A percentile compares a stretch with the other conserved stretches of the same genome.
Evolutionary conservation across 2,329 filamentous ascomycete species (phyloP).

Genomic region (Aspergillus uvarum): DNA sequence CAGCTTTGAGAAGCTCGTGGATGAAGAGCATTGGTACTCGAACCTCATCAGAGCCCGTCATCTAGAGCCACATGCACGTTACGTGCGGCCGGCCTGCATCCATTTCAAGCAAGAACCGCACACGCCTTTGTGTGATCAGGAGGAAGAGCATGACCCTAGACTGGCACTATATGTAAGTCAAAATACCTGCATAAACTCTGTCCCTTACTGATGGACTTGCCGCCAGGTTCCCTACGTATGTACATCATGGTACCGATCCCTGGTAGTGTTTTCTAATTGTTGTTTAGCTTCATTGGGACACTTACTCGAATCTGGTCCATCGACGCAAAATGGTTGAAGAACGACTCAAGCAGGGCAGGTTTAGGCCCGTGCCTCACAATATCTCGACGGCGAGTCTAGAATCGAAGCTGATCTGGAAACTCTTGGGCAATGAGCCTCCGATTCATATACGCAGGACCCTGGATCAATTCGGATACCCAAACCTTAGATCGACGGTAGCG

Average conservation of each 20-base stretch:
- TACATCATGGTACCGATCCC: background rate
- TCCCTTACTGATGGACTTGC: slow-evolving; percentile 3
- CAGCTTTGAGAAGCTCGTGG: slow-evolving; percentile 39
- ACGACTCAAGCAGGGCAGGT: slow-evolving; percentile 55
- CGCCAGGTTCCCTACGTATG: slow-evolving; percentile 32
- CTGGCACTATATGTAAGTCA: slow-evolving; percentile 33
- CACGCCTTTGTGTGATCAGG: slow-evolving; percentile 13
- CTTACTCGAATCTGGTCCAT: slow-evolving; percentile 58
- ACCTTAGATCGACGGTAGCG: slow-evolving; percentile 59
- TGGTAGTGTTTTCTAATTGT: background rate
- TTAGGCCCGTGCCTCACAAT: slow-evolving; percentile 56
- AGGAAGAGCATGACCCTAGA: slow-evolving; percentile 21
- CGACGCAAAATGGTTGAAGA: slow-evolving; percentile 57
- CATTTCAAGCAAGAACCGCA: slow-evolving; percentile 30
- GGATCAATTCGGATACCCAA: slow-evolving; percentile 65
- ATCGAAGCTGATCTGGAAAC: slow-evolving; percentile 62
- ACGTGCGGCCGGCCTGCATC: slow-evolving; percentile 38
- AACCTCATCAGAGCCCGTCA: slow-evolving; percentile 40
- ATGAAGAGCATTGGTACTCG: slow-evolving; percentile 38
- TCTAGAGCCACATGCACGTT: slow-evolving; percentile 42
- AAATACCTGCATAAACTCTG: background rate
- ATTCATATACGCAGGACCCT: slow-evolving; percentile 62
- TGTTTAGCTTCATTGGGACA: slow-evolving; percentile 61
- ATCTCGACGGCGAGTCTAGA: slow-evolving; percentile 58
- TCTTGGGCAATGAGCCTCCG: slow-evolving; percentile 60